Base-by-base conservation (phyloP, 2,329 filamentous ascomycete species). In the Epichloe typhina region DNA sequence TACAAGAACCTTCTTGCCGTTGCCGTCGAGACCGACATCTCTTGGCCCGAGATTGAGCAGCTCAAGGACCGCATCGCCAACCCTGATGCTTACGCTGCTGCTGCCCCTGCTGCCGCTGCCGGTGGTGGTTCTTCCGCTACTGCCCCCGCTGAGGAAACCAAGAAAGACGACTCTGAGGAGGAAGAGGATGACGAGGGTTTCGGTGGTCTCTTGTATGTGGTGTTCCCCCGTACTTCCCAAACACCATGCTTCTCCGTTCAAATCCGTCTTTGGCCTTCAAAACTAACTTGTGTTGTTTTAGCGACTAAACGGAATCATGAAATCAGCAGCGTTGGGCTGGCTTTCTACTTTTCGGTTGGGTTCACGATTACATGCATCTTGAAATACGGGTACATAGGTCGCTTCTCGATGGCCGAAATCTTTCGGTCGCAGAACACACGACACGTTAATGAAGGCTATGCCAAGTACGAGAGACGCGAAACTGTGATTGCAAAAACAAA, bases 1-100 rank as follows among this genome's bases (percentile, higher is more conserved):
- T 98, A 98, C 88, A 98, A 98, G 89, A 96, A 95, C 69, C 76
- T 86, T 61, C 77, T 97, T 62, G 79, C 93, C 61, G 83, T 96
- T 64, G 94, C 93, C 65, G 71, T 98, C 65, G 80, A 83, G 74
- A 96, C 88, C 63, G 90, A 95, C 61, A 85, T 84, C 80, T 84
- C 82, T 74, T 98, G 93, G 91, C 83, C 90, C 64, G 88, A 88
- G 73, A 95, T 98, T 66, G 83, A 94, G 66, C 80, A 95, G 75
- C 86, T 98, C 77, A 98, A 98, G 86, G 93, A 98, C 77, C 89
- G 93, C 71, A 96, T 98, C 66, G 88, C 88, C 75, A 97, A 98
- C 83, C 94, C 94, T 62, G 93, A 98, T 51, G 88, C 88, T 51
- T 98, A 97, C 72, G 93, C 91, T 58, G 70, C 88, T 46, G 77